These are phyloP conservation scores for Leishmania major DNA, from an alignment of 208 protist species.

Conservation along the genomic window DNA sequence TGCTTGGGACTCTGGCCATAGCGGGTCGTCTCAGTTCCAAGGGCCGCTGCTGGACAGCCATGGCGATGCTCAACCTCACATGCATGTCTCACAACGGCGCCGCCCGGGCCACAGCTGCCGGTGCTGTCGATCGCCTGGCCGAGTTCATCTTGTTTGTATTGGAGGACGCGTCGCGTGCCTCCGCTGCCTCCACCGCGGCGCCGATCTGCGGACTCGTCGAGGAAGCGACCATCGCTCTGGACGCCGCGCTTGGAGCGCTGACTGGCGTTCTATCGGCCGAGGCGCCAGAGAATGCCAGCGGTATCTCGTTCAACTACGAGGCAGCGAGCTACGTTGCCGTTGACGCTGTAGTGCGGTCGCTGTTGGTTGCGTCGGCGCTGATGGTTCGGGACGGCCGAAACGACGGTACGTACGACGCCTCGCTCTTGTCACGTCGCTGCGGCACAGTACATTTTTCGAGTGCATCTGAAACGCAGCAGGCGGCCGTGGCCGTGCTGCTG, in stretches of 20 bases:
- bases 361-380: constrained; percentile 44
- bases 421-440: constrained; percentile 35
- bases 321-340: constrained; percentile 45
- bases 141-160: constrained; percentile 50
- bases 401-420: constrained; percentile 35
- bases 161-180: constrained; percentile 9
- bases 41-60: constrained; percentile 60
- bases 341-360: constrained; percentile 49
- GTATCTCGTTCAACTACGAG: constrained; percentile 68
- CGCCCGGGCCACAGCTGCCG: constrained; percentile 35
- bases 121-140: constrained; percentile 49
- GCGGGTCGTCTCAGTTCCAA: constrained; percentile 38
- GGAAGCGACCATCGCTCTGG: constrained; percentile 42
- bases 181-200: not conserved
- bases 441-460: constrained; percentile 39
- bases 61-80: constrained; percentile 71
- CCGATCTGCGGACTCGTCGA: constrained; percentile 20
- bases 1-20: constrained; percentile 61
- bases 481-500: constrained; percentile 60
- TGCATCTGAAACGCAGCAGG: constrained; percentile 47
- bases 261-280: constrained; percentile 52
- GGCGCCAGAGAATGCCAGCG: constrained; percentile 55
- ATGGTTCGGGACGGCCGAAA: constrained; percentile 56
- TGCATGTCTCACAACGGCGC: constrained; percentile 59
- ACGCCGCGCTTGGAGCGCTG: constrained; percentile 61